Conservation (phyloP, 2,329 filamentous ascomycete genomes). For the Aspergillus pseudonomiae region DNA sequence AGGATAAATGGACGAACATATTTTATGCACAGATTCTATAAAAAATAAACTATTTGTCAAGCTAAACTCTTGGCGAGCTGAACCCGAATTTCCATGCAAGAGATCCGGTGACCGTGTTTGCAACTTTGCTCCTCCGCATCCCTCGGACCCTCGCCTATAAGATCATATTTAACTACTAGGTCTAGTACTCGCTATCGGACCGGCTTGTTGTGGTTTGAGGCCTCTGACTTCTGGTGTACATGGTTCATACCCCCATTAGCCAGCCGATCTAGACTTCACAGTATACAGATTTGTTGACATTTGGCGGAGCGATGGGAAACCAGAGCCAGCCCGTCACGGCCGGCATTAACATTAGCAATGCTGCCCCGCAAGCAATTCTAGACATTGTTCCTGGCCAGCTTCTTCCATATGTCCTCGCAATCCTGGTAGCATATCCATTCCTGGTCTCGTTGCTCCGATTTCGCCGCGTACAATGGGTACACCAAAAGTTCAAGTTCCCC, state of each 20-base stretch:
- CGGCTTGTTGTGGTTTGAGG: not conserved
- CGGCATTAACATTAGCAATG: not conserved
- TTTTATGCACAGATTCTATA: not conserved
- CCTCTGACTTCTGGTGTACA: not conserved
- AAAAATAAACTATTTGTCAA: too few species aligned
- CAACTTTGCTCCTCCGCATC: not conserved
- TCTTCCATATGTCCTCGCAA: slow-evolving; percentile 25
- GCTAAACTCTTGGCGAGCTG: not conserved
- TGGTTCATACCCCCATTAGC: too few species aligned
- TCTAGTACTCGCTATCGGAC: not conserved
- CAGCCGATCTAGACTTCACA: too few species aligned
- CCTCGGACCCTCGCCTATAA: too few species aligned
- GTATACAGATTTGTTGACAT: not conserved
- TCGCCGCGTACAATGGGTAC: slow-evolving; percentile 39
- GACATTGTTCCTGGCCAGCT: slow-evolving; percentile 19
- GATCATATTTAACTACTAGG: not conserved
- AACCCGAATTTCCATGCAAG: too few species aligned
- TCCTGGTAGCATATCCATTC: slow-evolving; percentile 31
- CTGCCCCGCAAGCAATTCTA: not conserved
- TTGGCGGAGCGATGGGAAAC: not conserved
- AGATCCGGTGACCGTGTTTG: not conserved
- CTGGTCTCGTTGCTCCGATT: slow-evolving; percentile 35
- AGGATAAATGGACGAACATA: too few species aligned
- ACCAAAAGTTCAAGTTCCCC: slow-evolving; percentile 48
- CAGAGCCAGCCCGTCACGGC: not conserved